phyloP scores from a whole-genome alignment of 305 asterid species.

The Fraxinus ornus region DNA sequence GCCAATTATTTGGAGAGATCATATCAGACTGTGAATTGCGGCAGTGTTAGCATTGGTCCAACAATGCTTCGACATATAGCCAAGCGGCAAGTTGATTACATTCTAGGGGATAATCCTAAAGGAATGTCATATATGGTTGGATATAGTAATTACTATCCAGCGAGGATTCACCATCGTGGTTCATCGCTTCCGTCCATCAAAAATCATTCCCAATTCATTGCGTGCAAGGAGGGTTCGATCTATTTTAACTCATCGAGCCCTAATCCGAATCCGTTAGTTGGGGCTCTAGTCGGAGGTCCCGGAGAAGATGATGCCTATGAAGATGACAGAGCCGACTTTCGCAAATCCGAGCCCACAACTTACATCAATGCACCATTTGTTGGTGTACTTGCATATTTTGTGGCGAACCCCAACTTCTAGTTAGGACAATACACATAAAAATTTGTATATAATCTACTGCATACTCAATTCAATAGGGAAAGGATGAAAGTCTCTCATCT shows the following conservation, averaged over 20 bases:
- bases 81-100: conserved; percentile 38
- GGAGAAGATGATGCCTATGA: conserved; percentile 28
- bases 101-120: conserved; percentile 37
- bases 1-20: conserved; percentile 28
- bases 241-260: conserved; percentile 38
- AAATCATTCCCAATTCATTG: conserved; percentile 31
- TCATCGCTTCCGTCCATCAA: conserved; percentile 32
- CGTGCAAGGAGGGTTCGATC: conserved; percentile 36
- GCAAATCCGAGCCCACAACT: conserved; percentile 40
- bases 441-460: not conserved
- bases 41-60: conserved; percentile 16
- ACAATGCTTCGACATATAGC: conserved; percentile 26
- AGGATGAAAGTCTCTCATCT: not conserved
- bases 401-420: not conserved
- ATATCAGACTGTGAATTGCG: conserved; percentile 15
- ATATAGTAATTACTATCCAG: conserved; percentile 31
- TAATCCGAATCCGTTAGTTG: conserved; percentile 33
- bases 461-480: not conserved
- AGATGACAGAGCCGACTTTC: conserved; percentile 28
- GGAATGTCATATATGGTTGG: conserved; percentile 41
- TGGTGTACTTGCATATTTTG: conserved; percentile 32
- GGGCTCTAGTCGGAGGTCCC: conserved; percentile 40
- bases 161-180: conserved; percentile 41
- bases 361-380: conserved; percentile 40
- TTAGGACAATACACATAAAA: not conserved